Evolutionary conservation across 176 grass and related monocot species (phyloP).

Genomic region (Raddia distichophylla): DNA sequence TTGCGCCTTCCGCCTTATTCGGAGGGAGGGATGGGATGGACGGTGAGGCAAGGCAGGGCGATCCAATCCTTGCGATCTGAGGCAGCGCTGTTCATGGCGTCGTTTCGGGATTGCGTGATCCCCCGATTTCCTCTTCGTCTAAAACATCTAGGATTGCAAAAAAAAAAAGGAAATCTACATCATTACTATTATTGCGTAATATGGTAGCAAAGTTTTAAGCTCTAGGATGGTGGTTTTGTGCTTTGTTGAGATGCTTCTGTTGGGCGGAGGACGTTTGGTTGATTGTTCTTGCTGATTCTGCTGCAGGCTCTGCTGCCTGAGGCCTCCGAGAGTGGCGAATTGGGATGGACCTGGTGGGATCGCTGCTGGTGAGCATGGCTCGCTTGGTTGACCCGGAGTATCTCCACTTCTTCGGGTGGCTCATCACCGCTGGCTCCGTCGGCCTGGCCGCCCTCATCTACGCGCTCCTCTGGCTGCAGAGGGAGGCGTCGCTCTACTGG

Average conservation of each 20-base stretch:
- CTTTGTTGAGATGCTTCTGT: background rate
- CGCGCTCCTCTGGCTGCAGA: slow-evolving; percentile 68
- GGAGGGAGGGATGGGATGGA: no score
- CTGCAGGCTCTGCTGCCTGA: slow-evolving; percentile 36
- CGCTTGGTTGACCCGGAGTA: slow-evolving; percentile 45
- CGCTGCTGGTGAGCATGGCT: slow-evolving; percentile 53
- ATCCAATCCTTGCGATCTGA: no score
- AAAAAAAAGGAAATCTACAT: background rate
- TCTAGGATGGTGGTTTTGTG: slow-evolving; percentile 4
- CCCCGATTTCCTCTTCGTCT: background rate
- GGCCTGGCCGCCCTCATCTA: slow-evolving; percentile 60
- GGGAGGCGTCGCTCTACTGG: slow-evolving; percentile 72
- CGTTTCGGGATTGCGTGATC: no score
- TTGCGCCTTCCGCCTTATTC: background rate
- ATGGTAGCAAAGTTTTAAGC: slow-evolving; percentile 13
- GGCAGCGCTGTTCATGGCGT: background rate
- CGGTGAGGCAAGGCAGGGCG: no score
- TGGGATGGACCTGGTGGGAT: slow-evolving; percentile 60
- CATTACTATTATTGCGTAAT: background rate
- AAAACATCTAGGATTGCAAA: background rate
- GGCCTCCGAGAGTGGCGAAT: slow-evolving; percentile 23
- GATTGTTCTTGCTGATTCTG: slow-evolving; percentile 13
- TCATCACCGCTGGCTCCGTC: slow-evolving; percentile 73
- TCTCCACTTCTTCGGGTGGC: slow-evolving; percentile 56
- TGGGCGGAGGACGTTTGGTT: background rate